phyloP scores from a whole-genome alignment of 371 early-diverging fungal species.

The Choanephora cucurbitarum region DNA sequence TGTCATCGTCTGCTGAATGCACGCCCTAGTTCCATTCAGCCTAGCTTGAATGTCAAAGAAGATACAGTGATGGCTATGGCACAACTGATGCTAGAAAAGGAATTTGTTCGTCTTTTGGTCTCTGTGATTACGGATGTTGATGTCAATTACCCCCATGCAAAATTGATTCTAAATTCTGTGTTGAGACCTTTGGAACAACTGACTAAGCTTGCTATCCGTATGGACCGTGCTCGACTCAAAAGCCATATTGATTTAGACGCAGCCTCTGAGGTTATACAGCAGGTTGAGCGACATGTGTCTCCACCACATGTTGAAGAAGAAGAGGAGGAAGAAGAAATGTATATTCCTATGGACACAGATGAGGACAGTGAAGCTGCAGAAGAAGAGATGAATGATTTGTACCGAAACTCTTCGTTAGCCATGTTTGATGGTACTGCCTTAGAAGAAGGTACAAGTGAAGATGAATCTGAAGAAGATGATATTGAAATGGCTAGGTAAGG shows the following conservation, averaged over 20 bases:
- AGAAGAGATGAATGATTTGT: constrained; percentile 22
- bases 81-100: constrained; percentile 87
- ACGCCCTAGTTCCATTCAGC: constrained; percentile 32
- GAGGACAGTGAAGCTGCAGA: constrained; percentile 30
- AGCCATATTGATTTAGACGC: background rate
- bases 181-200: constrained; percentile 87
- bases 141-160: constrained; percentile 83
- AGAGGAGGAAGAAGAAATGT: constrained; percentile 12
- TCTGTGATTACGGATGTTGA: constrained; percentile 82
- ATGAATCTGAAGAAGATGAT: constrained; percentile 30
- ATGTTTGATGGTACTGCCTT: constrained; percentile 27
- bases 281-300: background rate
- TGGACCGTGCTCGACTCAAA: constrained; percentile 4
- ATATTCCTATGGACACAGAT: constrained; percentile 26
- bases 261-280: background rate
- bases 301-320: constrained; percentile 4
- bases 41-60: constrained; percentile 32
- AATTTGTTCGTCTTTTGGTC: constrained; percentile 78
- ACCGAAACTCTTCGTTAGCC: constrained; percentile 29
- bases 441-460: constrained; percentile 19
- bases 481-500: constrained; percentile 27
- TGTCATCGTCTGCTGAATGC: constrained; percentile 69
- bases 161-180: constrained; percentile 70
- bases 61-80: constrained; percentile 62
- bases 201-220: constrained; percentile 59